A percentile compares a stretch with the other conserved stretches of the same genome.
Evolutionary conservation across 2,329 filamentous ascomycete genomes (phyloP).

Genomic region (Coccinonectria pachysandricola): DNA sequence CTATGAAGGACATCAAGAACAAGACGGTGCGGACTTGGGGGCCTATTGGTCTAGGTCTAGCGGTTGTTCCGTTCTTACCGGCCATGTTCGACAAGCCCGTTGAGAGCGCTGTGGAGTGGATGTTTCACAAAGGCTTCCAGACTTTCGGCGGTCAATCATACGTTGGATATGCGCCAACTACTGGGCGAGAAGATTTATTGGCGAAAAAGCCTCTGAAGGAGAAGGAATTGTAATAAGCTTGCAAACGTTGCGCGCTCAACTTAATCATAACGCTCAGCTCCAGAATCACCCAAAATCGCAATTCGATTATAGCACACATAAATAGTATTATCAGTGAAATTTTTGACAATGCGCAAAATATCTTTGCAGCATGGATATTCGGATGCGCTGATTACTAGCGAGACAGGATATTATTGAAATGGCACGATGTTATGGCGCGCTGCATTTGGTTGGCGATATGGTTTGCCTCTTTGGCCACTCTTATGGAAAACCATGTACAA

Average conservation of each 20-base stretch:
- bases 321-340: too few species aligned
- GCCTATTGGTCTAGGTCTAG: slow-evolving; percentile 74
- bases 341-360: too few species aligned
- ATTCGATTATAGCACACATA: slow-evolving; percentile 3
- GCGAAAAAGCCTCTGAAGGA: slow-evolving; percentile 31
- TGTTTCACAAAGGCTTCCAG: slow-evolving; percentile 75
- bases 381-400: too few species aligned
- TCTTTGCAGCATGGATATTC: too few species aligned
- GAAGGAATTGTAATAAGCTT: slow-evolving; percentile 35
- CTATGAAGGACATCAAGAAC: slow-evolving; percentile 77
- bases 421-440: too few species aligned
- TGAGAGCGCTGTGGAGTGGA: slow-evolving; percentile 82
- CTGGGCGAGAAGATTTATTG: slow-evolving; percentile 36
- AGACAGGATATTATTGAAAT: too few species aligned
- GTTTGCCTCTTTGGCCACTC: too few species aligned
- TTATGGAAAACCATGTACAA: too few species aligned
- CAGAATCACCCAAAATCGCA: too few species aligned
- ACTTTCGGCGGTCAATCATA: slow-evolving; percentile 53
- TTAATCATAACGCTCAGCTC: slow-evolving; percentile 19
- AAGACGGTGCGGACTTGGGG: slow-evolving; percentile 68
- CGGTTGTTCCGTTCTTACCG: slow-evolving; percentile 74
- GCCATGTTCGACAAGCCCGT: slow-evolving; percentile 85
- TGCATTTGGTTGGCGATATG: too few species aligned
- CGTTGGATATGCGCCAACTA: slow-evolving; percentile 44
- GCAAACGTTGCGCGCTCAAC: too few species aligned